Conservation (phyloP, 2,329 filamentous ascomycete genomes). For the Colletotrichum lupini region DNA sequence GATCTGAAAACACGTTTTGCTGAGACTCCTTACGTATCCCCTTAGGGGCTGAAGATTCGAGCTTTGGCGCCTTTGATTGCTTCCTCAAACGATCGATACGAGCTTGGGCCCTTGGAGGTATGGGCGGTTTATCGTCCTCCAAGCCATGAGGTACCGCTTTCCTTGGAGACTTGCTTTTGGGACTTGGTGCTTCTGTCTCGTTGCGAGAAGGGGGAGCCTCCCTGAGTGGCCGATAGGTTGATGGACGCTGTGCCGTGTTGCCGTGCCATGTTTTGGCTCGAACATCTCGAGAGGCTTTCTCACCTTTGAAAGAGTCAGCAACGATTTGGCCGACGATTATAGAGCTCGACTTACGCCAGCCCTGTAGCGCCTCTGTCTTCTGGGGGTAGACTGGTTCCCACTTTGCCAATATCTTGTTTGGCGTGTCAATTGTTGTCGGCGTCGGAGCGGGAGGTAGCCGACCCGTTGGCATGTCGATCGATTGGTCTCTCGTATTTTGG, state of each 20-base stretch:
- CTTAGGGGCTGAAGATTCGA: not conserved
- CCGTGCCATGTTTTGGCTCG: slow-evolving; percentile 29
- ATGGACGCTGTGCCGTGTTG: slow-evolving; percentile 24
- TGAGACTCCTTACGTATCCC: slow-evolving; percentile 6
- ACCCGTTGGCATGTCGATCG: not conserved
- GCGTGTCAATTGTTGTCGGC: slow-evolving; percentile 23
- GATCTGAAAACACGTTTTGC: not conserved
- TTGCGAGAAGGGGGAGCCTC: not conserved
- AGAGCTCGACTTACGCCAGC: slow-evolving; percentile 1
- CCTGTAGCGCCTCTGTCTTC: not conserved
- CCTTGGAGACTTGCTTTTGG: not conserved
- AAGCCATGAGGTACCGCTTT: not conserved
- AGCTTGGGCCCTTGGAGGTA: slow-evolving; percentile 17
- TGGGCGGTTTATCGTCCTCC: slow-evolving; percentile 2
- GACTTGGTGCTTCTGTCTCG: not conserved
- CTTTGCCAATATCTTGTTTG: slow-evolving; percentile 24
- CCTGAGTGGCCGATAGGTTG: slow-evolving; percentile 2
- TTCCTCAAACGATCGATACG: slow-evolving; percentile 6
- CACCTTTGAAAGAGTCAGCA: not conserved
- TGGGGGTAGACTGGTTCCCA: slow-evolving; percentile 30
- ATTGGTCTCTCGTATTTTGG: not conserved
- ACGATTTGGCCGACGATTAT: not conserved
- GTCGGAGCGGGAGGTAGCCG: slow-evolving; percentile 3
- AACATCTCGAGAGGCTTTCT: slow-evolving; percentile 8
- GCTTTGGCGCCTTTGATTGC: not conserved